phyloP scores from a whole-genome alignment of 371 early-diverging fungal genomes.

The Zancudomyces culisetae region DNA sequence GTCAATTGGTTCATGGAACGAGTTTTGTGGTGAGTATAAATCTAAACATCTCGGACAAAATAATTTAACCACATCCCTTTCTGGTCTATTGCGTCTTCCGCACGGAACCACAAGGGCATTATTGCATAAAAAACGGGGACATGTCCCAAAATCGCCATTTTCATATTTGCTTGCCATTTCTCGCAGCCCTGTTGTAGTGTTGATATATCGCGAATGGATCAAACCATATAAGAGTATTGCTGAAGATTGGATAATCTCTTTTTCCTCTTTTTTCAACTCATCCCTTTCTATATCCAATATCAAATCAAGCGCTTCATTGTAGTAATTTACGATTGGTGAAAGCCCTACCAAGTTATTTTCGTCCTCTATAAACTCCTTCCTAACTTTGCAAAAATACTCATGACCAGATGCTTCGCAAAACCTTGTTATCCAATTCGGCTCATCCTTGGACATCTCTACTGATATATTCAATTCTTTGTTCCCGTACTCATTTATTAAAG shows the following conservation, averaged over 20 bases:
- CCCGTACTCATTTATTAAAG: no score
- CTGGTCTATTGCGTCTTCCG: conserved; percentile 68
- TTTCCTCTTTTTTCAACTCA: conserved; percentile 35
- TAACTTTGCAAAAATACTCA: conserved; percentile 84
- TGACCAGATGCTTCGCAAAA: conserved; percentile 72
- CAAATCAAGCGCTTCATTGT: conserved; percentile 71
- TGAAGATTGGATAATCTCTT: conserved; percentile 47
- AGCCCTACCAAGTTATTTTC: conserved; percentile 89
- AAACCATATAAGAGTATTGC: conserved; percentile 77
- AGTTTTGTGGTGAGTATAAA: conserved; percentile 72
- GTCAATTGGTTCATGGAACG: conserved; percentile 67
- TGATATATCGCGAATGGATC: conserved; percentile 81
- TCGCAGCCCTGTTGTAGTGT: conserved; percentile 66
- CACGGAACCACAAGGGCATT: conserved; percentile 61
- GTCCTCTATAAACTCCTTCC: conserved; percentile 84
- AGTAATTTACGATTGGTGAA: conserved; percentile 54
- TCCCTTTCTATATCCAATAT: conserved; percentile 71
- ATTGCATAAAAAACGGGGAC: conserved; percentile 88
- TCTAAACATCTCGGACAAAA: conserved; percentile 88
- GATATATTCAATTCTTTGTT: no score
- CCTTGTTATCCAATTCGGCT: conserved; percentile 64
- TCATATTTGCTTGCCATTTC: conserved; percentile 80
- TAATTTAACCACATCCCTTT: conserved; percentile 69
- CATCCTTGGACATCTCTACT: no score
- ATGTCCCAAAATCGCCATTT: conserved; percentile 81